A percentile compares a stretch with the other conserved stretches of the same genome.
These are phyloP conservation scores for Tilletia caries DNA, from an alignment of 1,284 basidiomycete species.

Conservation along the genomic window DNA sequence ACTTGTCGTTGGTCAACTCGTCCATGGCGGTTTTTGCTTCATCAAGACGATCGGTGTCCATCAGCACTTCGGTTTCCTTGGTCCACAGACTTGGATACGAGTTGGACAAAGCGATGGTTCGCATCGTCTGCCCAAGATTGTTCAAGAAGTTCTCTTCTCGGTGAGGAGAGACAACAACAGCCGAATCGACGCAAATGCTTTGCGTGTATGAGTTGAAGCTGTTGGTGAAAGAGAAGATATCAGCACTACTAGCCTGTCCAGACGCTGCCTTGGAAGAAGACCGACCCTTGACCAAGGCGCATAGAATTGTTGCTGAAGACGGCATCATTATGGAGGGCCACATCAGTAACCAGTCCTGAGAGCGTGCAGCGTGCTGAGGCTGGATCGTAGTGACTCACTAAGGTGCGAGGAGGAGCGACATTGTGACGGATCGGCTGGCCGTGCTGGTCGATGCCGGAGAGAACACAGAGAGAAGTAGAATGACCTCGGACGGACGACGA, in stretches of 20 bases:
- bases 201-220: constrained; percentile 16
- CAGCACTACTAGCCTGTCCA: too few species aligned
- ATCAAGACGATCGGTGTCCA: constrained; percentile 1
- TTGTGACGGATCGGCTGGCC: too few species aligned
- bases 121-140: constrained; percentile 14
- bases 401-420: neutral
- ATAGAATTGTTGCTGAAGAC: constrained; percentile 15
- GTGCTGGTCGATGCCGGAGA: too few species aligned
- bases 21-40: neutral
- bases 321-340: neutral
- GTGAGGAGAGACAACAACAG: constrained; percentile 7
- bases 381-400: constrained; percentile 1
- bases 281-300: constrained; percentile 10
- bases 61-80: neutral
- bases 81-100: constrained; percentile 8
- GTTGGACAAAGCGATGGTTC: neutral
- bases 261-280: neutral
- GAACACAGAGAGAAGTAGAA: too few species aligned
- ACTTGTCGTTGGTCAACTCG: neutral
- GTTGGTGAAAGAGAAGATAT: neutral
- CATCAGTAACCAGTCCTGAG: neutral
- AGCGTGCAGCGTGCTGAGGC: too few species aligned
- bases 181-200: constrained; percentile 10
- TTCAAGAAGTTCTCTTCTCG: constrained; percentile 12
- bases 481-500: too few species aligned